Evolutionary conservation across 2,329 filamentous ascomycete species (phyloP).

Genomic region (Aspergillus sp.): DNA sequence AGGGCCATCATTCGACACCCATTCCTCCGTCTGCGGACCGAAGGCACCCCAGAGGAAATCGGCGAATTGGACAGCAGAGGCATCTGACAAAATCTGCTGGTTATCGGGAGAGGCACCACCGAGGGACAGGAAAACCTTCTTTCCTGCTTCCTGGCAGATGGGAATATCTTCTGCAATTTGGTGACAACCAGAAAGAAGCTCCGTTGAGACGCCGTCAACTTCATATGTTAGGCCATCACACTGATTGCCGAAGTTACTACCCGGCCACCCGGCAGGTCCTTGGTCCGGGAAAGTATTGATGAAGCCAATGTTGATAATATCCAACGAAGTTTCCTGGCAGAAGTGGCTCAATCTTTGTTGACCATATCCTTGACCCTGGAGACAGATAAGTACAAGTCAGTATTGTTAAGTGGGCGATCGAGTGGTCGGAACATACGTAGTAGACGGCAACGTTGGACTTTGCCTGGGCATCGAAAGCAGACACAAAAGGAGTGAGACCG

Average conservation of each 20-base stretch:
- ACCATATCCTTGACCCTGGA: slow-evolving; percentile 54
- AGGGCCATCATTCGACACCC: slow-evolving; percentile 37
- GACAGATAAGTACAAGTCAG: slow-evolving; percentile 14
- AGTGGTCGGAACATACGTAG: slow-evolving; percentile 43
- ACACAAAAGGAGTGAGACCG: slow-evolving; percentile 34
- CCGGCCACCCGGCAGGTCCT: slow-evolving; percentile 49
- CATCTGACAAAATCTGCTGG: slow-evolving; percentile 47
- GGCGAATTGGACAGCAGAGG: slow-evolving; percentile 49
- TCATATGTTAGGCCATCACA: slow-evolving; percentile 48
- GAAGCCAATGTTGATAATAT: slow-evolving; percentile 60
- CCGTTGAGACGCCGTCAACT: slow-evolving; percentile 40
- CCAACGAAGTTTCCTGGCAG: slow-evolving; percentile 54
- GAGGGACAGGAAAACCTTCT: slow-evolving; percentile 51
- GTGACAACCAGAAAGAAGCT: slow-evolving; percentile 48
- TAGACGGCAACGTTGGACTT: slow-evolving; percentile 57
- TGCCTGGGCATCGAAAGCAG: slow-evolving; percentile 44
- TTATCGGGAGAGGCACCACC: slow-evolving; percentile 46
- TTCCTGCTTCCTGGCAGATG: slow-evolving; percentile 44
- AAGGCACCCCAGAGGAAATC: slow-evolving; percentile 55
- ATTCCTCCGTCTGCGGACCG: slow-evolving; percentile 42
- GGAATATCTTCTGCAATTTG: slow-evolving; percentile 48
- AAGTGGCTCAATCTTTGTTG: slow-evolving; percentile 54
- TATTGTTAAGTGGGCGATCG: background rate
- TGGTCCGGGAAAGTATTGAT: slow-evolving; percentile 57
- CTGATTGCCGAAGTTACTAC: slow-evolving; percentile 60